Evolutionary conservation across 352 stramenopile species (phyloP).

Genomic region (Phytophthora syringae): DNA sequence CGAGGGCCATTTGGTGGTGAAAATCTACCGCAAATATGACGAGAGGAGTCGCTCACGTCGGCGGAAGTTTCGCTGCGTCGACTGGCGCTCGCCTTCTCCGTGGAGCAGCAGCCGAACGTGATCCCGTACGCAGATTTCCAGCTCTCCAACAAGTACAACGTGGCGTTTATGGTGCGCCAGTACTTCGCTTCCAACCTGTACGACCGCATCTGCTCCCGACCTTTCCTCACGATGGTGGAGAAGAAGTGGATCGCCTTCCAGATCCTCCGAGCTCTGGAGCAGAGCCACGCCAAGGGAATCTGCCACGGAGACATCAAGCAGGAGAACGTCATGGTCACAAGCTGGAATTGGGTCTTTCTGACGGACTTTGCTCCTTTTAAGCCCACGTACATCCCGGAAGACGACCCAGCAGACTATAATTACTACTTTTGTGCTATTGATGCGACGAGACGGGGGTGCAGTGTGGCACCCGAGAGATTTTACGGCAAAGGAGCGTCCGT

Average conservation of each 20-base stretch:
- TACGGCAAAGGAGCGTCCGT: slow-evolving; percentile 45
- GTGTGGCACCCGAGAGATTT: slow-evolving; percentile 94
- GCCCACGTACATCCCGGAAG: slow-evolving; percentile 94
- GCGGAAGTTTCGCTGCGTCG: slow-evolving; percentile 64
- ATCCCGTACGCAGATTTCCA: slow-evolving; percentile 86
- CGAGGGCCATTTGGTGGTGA: slow-evolving; percentile 85
- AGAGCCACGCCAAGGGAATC: slow-evolving; percentile 93
- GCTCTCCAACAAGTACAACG: slow-evolving; percentile 80
- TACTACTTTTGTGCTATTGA: slow-evolving; percentile 94
- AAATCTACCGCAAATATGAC: slow-evolving; percentile 91
- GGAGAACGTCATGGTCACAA: slow-evolving; percentile 99
- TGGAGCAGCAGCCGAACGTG: slow-evolving; percentile 82
- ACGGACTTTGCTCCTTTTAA: slow-evolving; percentile 97
- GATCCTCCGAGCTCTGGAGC: slow-evolving; percentile 93
- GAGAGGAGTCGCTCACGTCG: slow-evolving; percentile 67
- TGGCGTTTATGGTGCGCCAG: slow-evolving; percentile 95
- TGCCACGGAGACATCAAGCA: slow-evolving; percentile 98
- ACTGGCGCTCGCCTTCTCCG: slow-evolving; percentile 59
- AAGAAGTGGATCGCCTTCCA: slow-evolving; percentile 99
- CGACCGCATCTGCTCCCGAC: slow-evolving; percentile 95
- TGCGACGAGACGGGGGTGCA: slow-evolving; percentile 91
- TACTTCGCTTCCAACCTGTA: slow-evolving; percentile 97
- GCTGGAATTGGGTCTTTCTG: slow-evolving; percentile 97
- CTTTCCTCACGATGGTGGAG: slow-evolving; percentile 95
- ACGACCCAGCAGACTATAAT: slow-evolving; percentile 96